Base-by-base conservation (phyloP, 1,284 basidiomycete genomes). In the Ustilago hordei region DNA sequence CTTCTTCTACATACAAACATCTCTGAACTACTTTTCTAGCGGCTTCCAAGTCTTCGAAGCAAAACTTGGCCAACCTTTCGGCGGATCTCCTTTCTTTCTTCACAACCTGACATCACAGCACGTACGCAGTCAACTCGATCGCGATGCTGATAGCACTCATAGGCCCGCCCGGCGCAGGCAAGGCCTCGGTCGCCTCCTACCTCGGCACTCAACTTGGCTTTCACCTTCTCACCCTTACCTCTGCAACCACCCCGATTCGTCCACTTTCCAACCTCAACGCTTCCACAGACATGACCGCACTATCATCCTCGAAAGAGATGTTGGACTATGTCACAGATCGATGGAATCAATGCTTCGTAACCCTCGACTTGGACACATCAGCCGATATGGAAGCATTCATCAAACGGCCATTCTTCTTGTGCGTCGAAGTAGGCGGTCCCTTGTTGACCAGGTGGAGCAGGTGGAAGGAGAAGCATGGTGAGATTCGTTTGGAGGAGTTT, bases 351-450 rank as follows among this genome's bases (percentile, higher is more conserved):
- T 88, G 93, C 77, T 94, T 92, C 82, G 95, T 98, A 35, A 97
- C 95, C 0, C 89, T 89, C 7, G 92, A 94, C 81, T 86, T 98
- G 23, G 84, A 86, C 55, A 90, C 90, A 0, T 87, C 87, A 35
- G 69, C 71, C 0, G 89, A 90, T n/a, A 82, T 91, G 17, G 88
- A 95, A 47, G 87, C 89, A 53, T 98, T 98, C 83, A 86, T 91
- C 43, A 95, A 92, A 84, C 89, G 97, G 9, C 96, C 96, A 0
- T 98, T 95, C 86, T 95, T 98, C 84, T 87, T 98, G 81, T 89
- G 98, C 36, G 88, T 98, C 43, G 90, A 88, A 54, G 89, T 96
- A n/a, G 94, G 98, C 70, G 95, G 93, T 0, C 95, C 95, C 0
- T 82, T 96, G 31, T 84, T 91, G 32, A 80, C 86, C 43, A 60